Conservation (phyloP, 805 yeast species). For the Priceomyces medius region DNA sequence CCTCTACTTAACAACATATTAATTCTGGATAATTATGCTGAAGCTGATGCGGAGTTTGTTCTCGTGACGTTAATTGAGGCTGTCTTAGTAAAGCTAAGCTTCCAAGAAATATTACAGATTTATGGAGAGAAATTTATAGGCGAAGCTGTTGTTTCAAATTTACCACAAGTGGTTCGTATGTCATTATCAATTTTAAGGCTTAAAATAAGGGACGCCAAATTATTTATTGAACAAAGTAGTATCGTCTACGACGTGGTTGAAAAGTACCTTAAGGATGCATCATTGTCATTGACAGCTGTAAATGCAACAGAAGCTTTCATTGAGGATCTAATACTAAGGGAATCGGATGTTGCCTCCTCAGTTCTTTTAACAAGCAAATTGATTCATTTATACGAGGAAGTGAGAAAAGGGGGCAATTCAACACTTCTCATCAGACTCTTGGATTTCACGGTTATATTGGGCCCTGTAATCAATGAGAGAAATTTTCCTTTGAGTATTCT, state of each 20-base stretch:
- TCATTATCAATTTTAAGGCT: constrained; percentile 5
- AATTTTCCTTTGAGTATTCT: constrained; percentile 8
- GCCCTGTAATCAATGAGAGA: constrained; percentile 9
- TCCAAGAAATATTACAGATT: constrained; percentile 13
- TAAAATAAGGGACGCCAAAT: constrained; percentile 1
- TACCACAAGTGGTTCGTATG: constrained; percentile 3
- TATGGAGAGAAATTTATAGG: constrained; percentile 18
- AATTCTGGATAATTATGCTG: constrained; percentile 9
- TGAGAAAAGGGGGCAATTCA: constrained; percentile 12
- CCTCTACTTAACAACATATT: constrained; percentile 14
- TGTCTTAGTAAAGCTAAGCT: constrained; percentile 12
- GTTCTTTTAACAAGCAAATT: constrained; percentile 6
- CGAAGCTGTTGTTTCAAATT: constrained; percentile 4
- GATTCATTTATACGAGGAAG: constrained; percentile 8
- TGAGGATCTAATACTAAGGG: not conserved
- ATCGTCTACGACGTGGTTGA: constrained; percentile 3
- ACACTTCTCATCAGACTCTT: constrained; percentile 19
- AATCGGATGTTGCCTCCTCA: not conserved
- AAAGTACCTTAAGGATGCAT: constrained; percentile 1
- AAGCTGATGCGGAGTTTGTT: constrained; percentile 14
- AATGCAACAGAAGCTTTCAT: constrained; percentile 7
- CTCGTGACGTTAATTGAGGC: constrained; percentile 15
- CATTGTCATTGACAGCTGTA: constrained; percentile 4
- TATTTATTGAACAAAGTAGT: constrained; percentile 2
- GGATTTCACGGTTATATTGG: constrained; percentile 16